Conservation (phyloP, 192 early-diverging fungal genomes). For the Linderina pennispora region DNA sequence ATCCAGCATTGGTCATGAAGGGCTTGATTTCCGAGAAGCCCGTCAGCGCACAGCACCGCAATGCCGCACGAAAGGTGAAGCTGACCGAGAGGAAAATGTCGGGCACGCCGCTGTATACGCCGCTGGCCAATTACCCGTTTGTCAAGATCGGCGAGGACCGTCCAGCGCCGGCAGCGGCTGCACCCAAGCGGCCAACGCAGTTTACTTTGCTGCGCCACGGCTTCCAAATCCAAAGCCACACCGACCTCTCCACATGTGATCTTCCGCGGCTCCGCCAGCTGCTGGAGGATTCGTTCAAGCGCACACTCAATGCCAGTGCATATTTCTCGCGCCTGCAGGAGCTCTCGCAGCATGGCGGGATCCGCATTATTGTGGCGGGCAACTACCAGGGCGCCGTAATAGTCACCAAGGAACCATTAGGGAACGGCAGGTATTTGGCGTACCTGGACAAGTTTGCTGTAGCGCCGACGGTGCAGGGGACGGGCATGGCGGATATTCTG, state of each 20-base stretch:
- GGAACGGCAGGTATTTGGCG: conserved; percentile 3
- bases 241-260: conserved; percentile 40
- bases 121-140: conserved; percentile 32
- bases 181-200: conserved; percentile 14
- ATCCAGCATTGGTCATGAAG: conserved; percentile 43
- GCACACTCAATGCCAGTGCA: conserved; percentile 46
- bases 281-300: conserved; percentile 73
- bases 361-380: conserved; percentile 72
- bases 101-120: conserved; percentile 22
- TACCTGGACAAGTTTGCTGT: conserved; percentile 96
- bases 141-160: conserved; percentile 3
- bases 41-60: conserved; percentile 12
- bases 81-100: conserved; percentile 12
- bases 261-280: conserved; percentile 50
- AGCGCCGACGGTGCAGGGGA: conserved; percentile 78
- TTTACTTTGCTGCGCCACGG: conserved; percentile 81
- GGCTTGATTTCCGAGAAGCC: conserved; percentile 44
- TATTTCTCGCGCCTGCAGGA: conserved; percentile 54
- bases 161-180: neutral
- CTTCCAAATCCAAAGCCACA: conserved; percentile 55
- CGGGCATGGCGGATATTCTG: conserved; percentile 90
- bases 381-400: conserved; percentile 90
- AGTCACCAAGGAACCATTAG: conserved; percentile 62
- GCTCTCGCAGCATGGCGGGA: conserved; percentile 48
- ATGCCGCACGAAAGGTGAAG: conserved; percentile 7